Evolutionary conservation across 2,329 filamentous ascomycete genomes (phyloP).

Genomic region (Venturia nashicola): DNA sequence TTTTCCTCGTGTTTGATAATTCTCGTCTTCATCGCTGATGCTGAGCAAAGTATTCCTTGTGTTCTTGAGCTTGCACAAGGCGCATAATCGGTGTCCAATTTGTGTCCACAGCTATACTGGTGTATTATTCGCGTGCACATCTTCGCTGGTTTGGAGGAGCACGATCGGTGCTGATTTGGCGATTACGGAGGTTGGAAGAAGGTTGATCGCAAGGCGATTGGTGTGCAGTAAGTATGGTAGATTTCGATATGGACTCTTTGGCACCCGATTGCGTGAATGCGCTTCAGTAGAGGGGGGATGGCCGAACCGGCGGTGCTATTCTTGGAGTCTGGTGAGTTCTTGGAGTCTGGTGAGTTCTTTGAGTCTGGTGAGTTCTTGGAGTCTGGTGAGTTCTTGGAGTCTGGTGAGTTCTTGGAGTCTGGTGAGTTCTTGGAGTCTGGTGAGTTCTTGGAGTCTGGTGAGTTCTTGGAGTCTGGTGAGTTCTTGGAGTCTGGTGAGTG

Average conservation of each 20-base stretch:
- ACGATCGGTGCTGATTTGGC: background rate
- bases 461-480: background rate
- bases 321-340: background rate
- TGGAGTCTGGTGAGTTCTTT: background rate
- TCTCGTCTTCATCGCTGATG: slow-evolving; percentile 28
- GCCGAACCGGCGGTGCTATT: background rate
- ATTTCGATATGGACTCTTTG: background rate
- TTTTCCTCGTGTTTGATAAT: slow-evolving; percentile 35
- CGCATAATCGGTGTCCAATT: slow-evolving; percentile 26
- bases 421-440: background rate
- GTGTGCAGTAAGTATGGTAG: background rate
- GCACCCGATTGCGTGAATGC: background rate
- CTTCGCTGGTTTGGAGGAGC: slow-evolving; percentile 13
- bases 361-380: background rate
- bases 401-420: background rate
- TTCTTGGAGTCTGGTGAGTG: background rate
- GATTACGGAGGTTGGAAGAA: background rate
- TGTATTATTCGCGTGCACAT: slow-evolving; percentile 38
- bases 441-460: background rate
- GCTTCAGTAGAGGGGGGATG: background rate
- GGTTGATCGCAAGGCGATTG: background rate
- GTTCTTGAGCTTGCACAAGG: slow-evolving; percentile 34
- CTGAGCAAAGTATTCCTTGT: slow-evolving; percentile 19
- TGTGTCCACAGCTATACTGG: slow-evolving; percentile 35
- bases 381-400: background rate